These are phyloP conservation scores for Pythium brachiatum DNA, from an alignment of 352 stramenopile species.

Conservation along the genomic window DNA sequence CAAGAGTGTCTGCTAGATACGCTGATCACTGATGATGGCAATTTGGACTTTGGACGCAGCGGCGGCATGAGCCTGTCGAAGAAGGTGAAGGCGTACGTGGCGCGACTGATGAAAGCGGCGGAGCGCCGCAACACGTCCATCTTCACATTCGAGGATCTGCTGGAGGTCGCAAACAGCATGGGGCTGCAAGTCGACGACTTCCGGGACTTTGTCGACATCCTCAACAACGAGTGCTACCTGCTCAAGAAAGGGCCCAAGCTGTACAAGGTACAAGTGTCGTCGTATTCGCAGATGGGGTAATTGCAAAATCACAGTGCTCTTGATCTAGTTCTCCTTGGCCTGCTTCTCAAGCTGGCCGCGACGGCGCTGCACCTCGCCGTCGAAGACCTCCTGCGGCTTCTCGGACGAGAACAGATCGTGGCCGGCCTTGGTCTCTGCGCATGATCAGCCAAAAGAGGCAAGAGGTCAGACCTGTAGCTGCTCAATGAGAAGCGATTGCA, in stretches of 20 bases:
- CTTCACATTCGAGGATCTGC: slow-evolving; percentile 53
- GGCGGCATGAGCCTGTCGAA: slow-evolving; percentile 36
- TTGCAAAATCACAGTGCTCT: background rate
- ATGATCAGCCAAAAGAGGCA: background rate
- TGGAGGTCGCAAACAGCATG: slow-evolving; percentile 49
- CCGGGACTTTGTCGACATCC: slow-evolving; percentile 51
- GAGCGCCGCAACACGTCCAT: slow-evolving; percentile 33
- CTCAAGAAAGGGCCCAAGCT: slow-evolving; percentile 59
- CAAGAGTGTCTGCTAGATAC: slow-evolving; percentile 85
- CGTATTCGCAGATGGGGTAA: slow-evolving; percentile 31
- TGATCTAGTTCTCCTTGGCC: slow-evolving; percentile 26
- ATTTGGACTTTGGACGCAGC: slow-evolving; percentile 66
- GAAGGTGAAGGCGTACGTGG: slow-evolving; percentile 58
- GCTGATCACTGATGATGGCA: slow-evolving; percentile 76
- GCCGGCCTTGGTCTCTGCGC: slow-evolving; percentile 67
- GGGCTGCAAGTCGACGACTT: slow-evolving; percentile 50
- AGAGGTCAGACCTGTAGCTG: background rate
- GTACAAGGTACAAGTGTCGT: slow-evolving; percentile 50
- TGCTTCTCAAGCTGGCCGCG: slow-evolving; percentile 65
- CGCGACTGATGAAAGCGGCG: slow-evolving; percentile 40
- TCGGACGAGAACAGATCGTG: slow-evolving; percentile 87
- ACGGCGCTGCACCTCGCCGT: slow-evolving; percentile 63
- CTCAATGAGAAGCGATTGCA: background rate
- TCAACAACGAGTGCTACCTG: slow-evolving; percentile 61
- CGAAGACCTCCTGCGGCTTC: slow-evolving; percentile 74